Base-by-base conservation (phyloP, 1,139 yeast genomes). In the Torulaspora globosa region DNA sequence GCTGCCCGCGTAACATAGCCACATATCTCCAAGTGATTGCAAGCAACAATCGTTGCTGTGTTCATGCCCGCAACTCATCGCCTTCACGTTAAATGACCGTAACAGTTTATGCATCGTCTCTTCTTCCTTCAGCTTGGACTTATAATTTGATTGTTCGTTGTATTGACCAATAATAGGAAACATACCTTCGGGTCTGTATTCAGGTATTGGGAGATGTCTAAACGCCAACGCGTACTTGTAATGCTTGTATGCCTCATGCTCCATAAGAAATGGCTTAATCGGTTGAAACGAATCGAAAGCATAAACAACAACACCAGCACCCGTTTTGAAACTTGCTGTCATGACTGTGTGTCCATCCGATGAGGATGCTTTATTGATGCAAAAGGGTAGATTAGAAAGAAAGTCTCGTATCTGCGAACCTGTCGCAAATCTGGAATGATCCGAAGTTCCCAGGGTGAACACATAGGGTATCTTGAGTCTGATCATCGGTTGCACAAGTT, bases 391-490 rank as follows among this genome's bases (percentile, higher is more conserved):
- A 3, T 47, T 16, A 2, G 52, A 31, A 14, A 63, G 46, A 36
- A 58, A 63, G 5, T 53, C 47, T 21, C 51, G 38, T 15, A 63
- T 57, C 7, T 58, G 57, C 5, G 48, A 43, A 19, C 48, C 49
- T 1, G 59, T 19, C 2, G 56, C 60, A 28, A 41, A 48, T 10
- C 43, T 42, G 18, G 52, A 56, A 11, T 33, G 47, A 47, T 66
- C 69, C 37, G 69, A 68, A 43, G 80, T 80, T 1, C 94, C 92
- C 57, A 82, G 65, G 0, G 82, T 79, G 44, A 82, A 73, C 0
- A 94, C 90, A 65, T 73, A 87, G 1, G 96, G 96, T 6, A 85
- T 79, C 36, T 73, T 67, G 15, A 84, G 69, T 21, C 68, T 56
- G 19, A 87, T 73, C 48, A 84, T 74, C 1, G 94, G 90, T 9